Percentiles rank a stretch among this genome's conserved stretches.
These are phyloP conservation scores for Boechera retrofracta DNA, from an alignment of 345 rosid species.

Conservation along the genomic window DNA sequence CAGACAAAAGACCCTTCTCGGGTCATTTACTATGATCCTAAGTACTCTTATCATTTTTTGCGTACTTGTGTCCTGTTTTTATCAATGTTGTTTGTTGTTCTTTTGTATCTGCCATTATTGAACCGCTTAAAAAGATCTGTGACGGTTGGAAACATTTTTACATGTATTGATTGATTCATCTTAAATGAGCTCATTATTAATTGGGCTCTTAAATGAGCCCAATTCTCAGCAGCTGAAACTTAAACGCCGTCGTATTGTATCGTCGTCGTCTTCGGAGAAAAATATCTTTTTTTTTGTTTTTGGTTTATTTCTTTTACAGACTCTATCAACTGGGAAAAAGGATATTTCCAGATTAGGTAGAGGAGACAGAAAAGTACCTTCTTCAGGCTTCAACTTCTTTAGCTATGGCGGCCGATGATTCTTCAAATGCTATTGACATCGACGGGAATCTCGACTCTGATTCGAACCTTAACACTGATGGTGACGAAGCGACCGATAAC, in stretches of 20 bases:
- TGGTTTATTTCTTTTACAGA: too few species aligned
- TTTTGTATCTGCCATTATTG: slow-evolving; percentile 13
- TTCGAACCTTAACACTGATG: slow-evolving; percentile 43
- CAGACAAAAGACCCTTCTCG: slow-evolving; percentile 32
- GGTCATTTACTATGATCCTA: slow-evolving; percentile 29
- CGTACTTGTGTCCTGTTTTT: slow-evolving; percentile 2
- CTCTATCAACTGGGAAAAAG: slow-evolving; percentile 17
- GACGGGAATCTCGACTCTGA: slow-evolving; percentile 33
- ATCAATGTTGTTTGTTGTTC: slow-evolving; percentile 55
- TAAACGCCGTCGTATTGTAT: slow-evolving; percentile 21
- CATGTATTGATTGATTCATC: slow-evolving; percentile 24
- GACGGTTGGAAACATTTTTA: slow-evolving; percentile 53
- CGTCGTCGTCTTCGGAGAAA: slow-evolving; percentile 25
- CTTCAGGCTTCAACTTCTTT: slow-evolving; percentile 9
- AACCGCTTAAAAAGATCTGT: slow-evolving; percentile 68
- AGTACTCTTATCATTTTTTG: slow-evolving; percentile 2
- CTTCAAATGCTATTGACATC: slow-evolving; percentile 46
- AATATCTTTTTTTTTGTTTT: slow-evolving; percentile 3
- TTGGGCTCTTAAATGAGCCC: slow-evolving; percentile 25
- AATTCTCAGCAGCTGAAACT: neutral
- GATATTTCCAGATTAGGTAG: slow-evolving; percentile 36
- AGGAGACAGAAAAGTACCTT: slow-evolving; percentile 12
- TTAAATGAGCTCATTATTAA: neutral
- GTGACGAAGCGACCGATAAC: slow-evolving; percentile 34
- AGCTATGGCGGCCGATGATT: slow-evolving; percentile 55